Conservation (phyloP, 352 stramenopile species). For the Peronospora destructor region DNA sequence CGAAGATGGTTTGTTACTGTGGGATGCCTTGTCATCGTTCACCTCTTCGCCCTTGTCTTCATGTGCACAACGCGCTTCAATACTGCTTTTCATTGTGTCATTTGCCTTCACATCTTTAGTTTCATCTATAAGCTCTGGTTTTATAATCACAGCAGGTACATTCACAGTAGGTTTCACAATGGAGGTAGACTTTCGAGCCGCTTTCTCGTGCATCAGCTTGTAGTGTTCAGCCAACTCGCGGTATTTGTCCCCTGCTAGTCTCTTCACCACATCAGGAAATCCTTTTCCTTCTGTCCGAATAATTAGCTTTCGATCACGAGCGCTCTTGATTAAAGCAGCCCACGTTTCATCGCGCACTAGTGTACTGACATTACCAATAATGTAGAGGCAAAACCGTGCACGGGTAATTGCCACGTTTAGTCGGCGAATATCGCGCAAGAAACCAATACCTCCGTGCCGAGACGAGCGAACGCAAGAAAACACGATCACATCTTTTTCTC, state of each 20-base stretch:
- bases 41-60: slow-evolving; percentile 3
- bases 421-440: slow-evolving; percentile 85
- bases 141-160: slow-evolving; percentile 4
- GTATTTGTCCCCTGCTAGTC: slow-evolving; percentile 37
- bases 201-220: slow-evolving; percentile 66
- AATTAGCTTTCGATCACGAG: slow-evolving; percentile 54
- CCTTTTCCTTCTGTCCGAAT: slow-evolving; percentile 38
- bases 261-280: slow-evolving; percentile 40
- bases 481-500: slow-evolving; percentile 98
- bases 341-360: slow-evolving; percentile 74
- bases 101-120: background rate
- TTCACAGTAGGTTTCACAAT: slow-evolving; percentile 12
- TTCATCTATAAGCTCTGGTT: slow-evolving; percentile 5
- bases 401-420: slow-evolving; percentile 89
- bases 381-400: slow-evolving; percentile 81
- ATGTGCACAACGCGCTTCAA: background rate
- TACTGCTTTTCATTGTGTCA: background rate
- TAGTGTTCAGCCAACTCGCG: slow-evolving; percentile 45
- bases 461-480: slow-evolving; percentile 93
- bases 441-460: slow-evolving; percentile 75
- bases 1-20: background rate
- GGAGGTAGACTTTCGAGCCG: slow-evolving; percentile 29
- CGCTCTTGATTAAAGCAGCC: slow-evolving; percentile 68
- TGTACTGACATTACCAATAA: slow-evolving; percentile 76
- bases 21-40: slow-evolving; percentile 4